A percentile compares a stretch with the other conserved stretches of the same genome.
These are phyloP conservation scores for Kluyveromyces nonfermentans DNA, from an alignment of 805 yeast species.

Conservation along the genomic window DNA sequence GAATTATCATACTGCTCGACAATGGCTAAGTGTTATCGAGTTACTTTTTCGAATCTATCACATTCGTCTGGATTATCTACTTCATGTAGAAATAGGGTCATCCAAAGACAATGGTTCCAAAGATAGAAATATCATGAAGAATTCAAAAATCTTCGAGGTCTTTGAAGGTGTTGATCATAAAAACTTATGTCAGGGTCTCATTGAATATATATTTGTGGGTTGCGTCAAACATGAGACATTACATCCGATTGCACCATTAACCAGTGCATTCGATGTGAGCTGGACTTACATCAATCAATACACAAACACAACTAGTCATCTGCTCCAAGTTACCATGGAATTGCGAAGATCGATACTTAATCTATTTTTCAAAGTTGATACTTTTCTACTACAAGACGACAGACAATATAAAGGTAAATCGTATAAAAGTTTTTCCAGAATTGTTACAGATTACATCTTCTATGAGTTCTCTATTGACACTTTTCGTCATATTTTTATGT, in stretches of 20 bases:
- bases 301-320: slow-evolving; percentile 8
- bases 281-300: slow-evolving; percentile 12
- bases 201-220: slow-evolving; percentile 7
- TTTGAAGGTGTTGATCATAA: background rate
- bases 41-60: slow-evolving; percentile 16
- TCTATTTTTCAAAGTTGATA: slow-evolving; percentile 12
- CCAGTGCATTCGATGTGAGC: slow-evolving; percentile 10
- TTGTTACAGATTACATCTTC: background rate
- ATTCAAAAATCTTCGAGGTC: background rate
- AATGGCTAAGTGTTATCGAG: slow-evolving; percentile 21
- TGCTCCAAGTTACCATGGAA: slow-evolving; percentile 12
- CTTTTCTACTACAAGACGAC: background rate
- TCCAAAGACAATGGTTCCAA: background rate
- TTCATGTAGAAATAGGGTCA: background rate
- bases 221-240: background rate
- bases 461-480: background rate
- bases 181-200: background rate
- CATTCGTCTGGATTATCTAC: slow-evolving; percentile 17
- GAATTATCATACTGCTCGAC: slow-evolving; percentile 9
- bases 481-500: background rate
- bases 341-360: slow-evolving; percentile 16
- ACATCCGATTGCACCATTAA: background rate
- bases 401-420: too few species aligned
- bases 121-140: background rate
- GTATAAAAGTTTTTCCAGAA: background rate